Evolutionary conservation across 768 basidiomycete genomes (phyloP).

Genomic region (Lentinula aciculospora): DNA sequence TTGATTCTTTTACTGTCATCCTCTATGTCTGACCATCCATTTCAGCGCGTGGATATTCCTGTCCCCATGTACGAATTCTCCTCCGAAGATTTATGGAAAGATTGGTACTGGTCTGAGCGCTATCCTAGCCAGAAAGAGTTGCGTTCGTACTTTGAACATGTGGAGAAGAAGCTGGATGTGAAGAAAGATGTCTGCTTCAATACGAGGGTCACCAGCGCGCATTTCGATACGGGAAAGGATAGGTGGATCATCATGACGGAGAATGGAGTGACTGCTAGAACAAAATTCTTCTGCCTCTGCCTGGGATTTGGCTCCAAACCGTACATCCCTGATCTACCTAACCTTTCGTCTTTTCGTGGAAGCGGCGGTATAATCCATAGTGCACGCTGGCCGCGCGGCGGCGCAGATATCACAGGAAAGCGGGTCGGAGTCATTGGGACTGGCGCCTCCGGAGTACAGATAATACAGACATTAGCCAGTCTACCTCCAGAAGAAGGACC

Average conservation of each 20-base stretch:
- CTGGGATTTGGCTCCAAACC: conserved; percentile 21
- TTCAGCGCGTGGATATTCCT: conserved; percentile 16
- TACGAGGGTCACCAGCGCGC: conserved; percentile 16
- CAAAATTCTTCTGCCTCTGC: conserved; percentile 18
- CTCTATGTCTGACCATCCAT: neutral
- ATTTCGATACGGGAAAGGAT: conserved; percentile 15
- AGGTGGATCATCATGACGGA: conserved; percentile 19
- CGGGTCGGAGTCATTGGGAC: conserved; percentile 22
- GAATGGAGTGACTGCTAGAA: conserved; percentile 11
- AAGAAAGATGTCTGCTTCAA: conserved; percentile 18
- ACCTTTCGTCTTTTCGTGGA: conserved; percentile 17
- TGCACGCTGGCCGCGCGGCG: conserved; percentile 17
- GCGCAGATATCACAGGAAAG: conserved; percentile 17
- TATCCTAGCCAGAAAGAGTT: conserved; percentile 12
- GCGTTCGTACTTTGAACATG: conserved; percentile 16
- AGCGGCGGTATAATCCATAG: conserved; percentile 17
- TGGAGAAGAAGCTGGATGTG: conserved; percentile 20
- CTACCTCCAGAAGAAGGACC: conserved; percentile 8
- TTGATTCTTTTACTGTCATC: neutral
- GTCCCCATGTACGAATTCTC: conserved; percentile 20
- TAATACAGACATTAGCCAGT: conserved; percentile 16
- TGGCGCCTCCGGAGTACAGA: conserved; percentile 9
- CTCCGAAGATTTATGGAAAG: conserved; percentile 19
- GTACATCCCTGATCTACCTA: conserved; percentile 17
- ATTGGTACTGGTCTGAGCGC: conserved; percentile 14